Conservation (phyloP, 441 rosid genomes). For the Eutrema salsugineum region DNA sequence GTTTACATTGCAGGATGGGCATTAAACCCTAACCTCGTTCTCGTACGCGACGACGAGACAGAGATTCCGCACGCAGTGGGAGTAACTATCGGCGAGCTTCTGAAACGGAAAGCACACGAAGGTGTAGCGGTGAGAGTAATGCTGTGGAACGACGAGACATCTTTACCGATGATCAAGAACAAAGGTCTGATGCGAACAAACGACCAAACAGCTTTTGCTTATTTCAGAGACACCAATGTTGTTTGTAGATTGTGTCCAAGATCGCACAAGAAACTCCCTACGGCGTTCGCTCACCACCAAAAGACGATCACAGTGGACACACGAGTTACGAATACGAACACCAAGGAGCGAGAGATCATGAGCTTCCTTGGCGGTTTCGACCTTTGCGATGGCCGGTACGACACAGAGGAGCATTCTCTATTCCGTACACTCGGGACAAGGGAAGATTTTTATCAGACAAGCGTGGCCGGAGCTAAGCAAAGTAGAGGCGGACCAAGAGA, state of each 20-base stretch:
- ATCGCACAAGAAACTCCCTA: conserved; percentile 67
- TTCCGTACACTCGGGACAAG: conserved; percentile 53
- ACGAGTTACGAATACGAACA: conserved; percentile 18
- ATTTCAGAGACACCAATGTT: conserved; percentile 68
- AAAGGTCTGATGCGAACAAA: conserved; percentile 76
- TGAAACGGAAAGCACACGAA: conserved; percentile 71
- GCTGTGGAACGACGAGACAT: conserved; percentile 87
- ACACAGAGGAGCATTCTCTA: conserved; percentile 77
- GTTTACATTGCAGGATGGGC: conserved; percentile 92
- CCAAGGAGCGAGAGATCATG: conserved; percentile 56
- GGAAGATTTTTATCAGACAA: conserved; percentile 72
- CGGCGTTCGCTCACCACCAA: conserved; percentile 84
- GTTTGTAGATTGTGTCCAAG: conserved; percentile 74
- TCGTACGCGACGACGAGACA: conserved; percentile 74
- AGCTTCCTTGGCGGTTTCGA: conserved; percentile 88
- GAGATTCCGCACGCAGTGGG: conserved; percentile 62
- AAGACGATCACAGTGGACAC: conserved; percentile 76
- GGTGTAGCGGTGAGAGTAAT: conserved; percentile 83
- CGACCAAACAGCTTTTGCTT: conserved; percentile 66
- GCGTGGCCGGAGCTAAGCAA: conserved; percentile 57
- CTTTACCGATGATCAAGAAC: conserved; percentile 77
- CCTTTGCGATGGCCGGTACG: conserved; percentile 79
- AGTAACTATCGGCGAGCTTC: conserved; percentile 63
- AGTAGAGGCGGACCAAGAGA: conserved; percentile 89
- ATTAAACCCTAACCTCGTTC: conserved; percentile 66